These are phyloP conservation scores for Didymella segeticola DNA, from an alignment of 2,329 filamentous ascomycete species.

Conservation along the genomic window DNA sequence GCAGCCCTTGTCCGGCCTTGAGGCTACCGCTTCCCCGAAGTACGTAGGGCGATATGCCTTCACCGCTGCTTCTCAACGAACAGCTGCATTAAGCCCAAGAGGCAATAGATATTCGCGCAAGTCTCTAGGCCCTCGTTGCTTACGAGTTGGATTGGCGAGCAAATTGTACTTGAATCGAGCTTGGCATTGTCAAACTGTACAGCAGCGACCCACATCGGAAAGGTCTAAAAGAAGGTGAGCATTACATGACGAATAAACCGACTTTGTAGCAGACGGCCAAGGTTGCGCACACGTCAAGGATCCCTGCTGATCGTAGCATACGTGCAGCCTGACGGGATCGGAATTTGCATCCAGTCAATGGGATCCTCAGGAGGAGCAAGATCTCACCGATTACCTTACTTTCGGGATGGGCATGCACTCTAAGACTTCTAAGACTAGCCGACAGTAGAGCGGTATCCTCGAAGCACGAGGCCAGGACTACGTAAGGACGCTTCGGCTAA, in stretches of 20 bases:
- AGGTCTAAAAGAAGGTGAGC: neutral
- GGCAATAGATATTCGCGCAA: neutral
- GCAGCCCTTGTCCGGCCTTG: slow-evolving; percentile 2
- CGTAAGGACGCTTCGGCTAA: neutral
- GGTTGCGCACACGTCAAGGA: neutral
- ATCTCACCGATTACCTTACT: slow-evolving; percentile 7
- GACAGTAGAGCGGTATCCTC: neutral
- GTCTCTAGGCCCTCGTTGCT: neutral
- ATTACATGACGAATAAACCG: neutral
- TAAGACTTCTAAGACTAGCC: neutral
- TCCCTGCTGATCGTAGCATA: neutral
- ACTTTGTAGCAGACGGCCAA: neutral
- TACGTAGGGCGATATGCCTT: too few relatives aligned
- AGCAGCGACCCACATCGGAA: neutral
- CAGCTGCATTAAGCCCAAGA: neutral
- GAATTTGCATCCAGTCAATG: neutral
- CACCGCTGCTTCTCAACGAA: neutral
- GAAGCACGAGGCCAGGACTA: slow-evolving; percentile 1
- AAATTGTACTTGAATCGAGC: neutral
- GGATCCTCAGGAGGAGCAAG: neutral
- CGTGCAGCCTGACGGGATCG: neutral
- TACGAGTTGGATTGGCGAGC: neutral
- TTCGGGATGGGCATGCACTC: neutral
- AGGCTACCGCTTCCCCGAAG: slow-evolving; percentile 29
- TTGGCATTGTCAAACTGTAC: neutral